Base-by-base conservation (phyloP, 345 rosid species). In the Cardiospermum halicacabum region DNA sequence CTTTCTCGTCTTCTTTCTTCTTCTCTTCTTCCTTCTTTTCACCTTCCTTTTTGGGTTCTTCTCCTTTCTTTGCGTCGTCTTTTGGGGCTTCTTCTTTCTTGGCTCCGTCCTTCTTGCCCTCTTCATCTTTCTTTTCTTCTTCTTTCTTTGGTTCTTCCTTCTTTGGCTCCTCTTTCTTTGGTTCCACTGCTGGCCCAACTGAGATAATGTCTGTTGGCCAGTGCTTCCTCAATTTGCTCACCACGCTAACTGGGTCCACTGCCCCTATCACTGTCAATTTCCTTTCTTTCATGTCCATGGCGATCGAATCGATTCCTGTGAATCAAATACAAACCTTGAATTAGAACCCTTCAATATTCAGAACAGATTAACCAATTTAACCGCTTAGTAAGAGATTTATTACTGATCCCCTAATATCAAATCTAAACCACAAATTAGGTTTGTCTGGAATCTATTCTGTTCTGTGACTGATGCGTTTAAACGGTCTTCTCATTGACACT, bases 111-210 rank as follows among this genome's bases (percentile, higher is more conserved):
- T 84, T 80, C 66, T 80, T 78, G 18, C 66, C 71, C 57, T 81
- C 85, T 53, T 79, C 90, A 54, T 75, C 86, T 53, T 81, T 77
- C 67, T 78, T 74, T 0, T 69, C 74, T 18, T 73, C 89, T 7
- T 81, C 85, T 39, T 85, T 84, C 79, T 82, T 77, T 1, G 86
- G 80, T 25, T 83, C 92, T 56, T 78, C 97, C 49, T 86, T 80
- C 79, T 85, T 85, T 6, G 84, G 78, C 61, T 77, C 89, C 71
- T 77, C 83, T 56, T 81, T 81, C 82, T 88, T 91, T 4, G 92
- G 92, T 75, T 86, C 96, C 37, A 85, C 85, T 2, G 92, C 96
- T 8, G 96, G 98, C 24, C 98, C 98, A 0, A 92, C 91, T 1
- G 80, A 66, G 47, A 87, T 55, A 5, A 92, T 85, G 11, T 84